Evolutionary conservation across 164 flowering plant genomes (phyloP).

Genomic region (Santalum album): DNA sequence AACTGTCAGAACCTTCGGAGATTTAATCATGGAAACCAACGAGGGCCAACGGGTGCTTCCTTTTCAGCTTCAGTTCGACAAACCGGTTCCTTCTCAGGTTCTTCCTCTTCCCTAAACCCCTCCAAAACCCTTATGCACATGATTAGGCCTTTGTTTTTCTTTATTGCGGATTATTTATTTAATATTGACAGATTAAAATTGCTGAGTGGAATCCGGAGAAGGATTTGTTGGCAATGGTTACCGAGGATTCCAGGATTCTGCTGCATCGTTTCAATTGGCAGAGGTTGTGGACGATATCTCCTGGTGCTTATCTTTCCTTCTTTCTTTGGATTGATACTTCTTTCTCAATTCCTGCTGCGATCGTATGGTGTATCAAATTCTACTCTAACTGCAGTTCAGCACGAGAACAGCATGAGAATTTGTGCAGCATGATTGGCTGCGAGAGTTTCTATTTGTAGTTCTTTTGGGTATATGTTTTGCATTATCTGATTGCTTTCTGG

Average conservation of each 20-base stretch:
- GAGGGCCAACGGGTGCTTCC: conserved; percentile 48
- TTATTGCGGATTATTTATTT: background rate
- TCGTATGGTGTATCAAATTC: no score
- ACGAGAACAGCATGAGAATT: no score
- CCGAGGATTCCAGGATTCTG: conserved; percentile 77
- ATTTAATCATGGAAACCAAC: conserved; percentile 53
- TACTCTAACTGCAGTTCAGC: no score
- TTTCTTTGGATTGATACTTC: background rate
- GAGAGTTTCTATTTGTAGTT: no score
- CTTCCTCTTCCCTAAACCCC: background rate
- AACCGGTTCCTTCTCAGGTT: conserved; percentile 86
- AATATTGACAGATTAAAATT: conserved; percentile 43
- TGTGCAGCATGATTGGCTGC: no score
- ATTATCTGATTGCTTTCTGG: no score
- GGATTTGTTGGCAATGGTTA: conserved; percentile 93
- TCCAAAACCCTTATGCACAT: no score
- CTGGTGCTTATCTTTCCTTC: conserved; percentile 32
- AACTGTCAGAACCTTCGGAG: background rate
- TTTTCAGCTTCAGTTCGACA: conserved; percentile 94
- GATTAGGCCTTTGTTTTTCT: no score
- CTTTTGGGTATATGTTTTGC: no score
- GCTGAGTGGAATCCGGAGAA: conserved; percentile 99
- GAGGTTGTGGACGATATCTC: conserved; percentile 75
- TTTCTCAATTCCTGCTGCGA: no score
- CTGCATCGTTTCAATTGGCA: conserved; percentile 98